These are phyloP conservation scores for Laburnicola sp. DNA, from an alignment of 2,329 filamentous ascomycete species.

Conservation along the genomic window DNA sequence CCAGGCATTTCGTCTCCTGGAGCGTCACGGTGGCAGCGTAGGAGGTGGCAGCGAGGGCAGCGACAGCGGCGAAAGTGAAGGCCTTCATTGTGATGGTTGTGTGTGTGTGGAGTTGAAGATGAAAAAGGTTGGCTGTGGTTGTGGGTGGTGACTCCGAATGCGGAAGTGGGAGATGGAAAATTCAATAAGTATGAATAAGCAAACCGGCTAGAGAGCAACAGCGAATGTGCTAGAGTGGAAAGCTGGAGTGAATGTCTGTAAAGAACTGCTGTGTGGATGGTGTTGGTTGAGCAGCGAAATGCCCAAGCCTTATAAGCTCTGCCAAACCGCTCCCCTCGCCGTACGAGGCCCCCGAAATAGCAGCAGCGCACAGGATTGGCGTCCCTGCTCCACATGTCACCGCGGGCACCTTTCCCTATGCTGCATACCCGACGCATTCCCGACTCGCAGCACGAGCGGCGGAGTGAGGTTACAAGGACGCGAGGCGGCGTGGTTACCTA, in stretches of 20 bases:
- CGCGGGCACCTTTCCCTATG: constrained; percentile 1
- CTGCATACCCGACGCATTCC: neutral
- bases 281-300: neutral
- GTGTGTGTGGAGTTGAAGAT: neutral
- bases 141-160: neutral
- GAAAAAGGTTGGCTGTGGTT: neutral
- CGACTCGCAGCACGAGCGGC: constrained; percentile 6
- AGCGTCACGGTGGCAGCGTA: constrained; percentile 24
- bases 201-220: constrained; percentile 1
- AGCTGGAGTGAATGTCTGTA: constrained; percentile 1
- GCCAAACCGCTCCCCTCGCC: neutral
- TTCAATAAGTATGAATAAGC: neutral
- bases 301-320: constrained; percentile 1
- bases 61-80: constrained; percentile 16
- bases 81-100: constrained; percentile 22
- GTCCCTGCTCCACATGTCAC: neutral
- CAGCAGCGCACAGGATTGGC: constrained; percentile 4
- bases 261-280: neutral
- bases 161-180: constrained; percentile 2
- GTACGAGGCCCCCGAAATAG: constrained; percentile 3
- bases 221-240: neutral
- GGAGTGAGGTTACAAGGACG: neutral
- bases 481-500: neutral
- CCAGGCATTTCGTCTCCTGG: constrained; percentile 19
- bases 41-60: constrained; percentile 14